Evolutionary conservation across 2,329 filamentous ascomycete genomes (phyloP).

Genomic region (Xylariaceae sp.): DNA sequence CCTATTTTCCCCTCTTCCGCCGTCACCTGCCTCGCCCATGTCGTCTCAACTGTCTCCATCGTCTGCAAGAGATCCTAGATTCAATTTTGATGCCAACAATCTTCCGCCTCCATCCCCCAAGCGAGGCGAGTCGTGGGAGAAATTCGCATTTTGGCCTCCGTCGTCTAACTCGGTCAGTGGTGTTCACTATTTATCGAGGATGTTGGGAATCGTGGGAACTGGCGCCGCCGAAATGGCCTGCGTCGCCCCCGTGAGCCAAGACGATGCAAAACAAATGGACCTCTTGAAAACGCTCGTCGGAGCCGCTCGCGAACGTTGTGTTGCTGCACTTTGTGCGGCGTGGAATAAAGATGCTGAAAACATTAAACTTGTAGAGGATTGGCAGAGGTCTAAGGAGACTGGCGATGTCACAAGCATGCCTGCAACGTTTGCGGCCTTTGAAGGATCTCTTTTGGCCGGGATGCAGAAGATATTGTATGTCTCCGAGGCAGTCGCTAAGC

Average conservation of each 20-base stretch:
- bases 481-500: conserved; percentile 74
- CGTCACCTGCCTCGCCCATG: conserved; percentile 64
- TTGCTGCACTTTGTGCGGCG: conserved; percentile 78
- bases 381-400: conserved; percentile 77
- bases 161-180: conserved; percentile 87
- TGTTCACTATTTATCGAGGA: conserved; percentile 82
- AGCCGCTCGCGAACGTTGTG: conserved; percentile 75
- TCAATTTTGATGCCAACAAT: conserved; percentile 75
- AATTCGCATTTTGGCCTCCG: conserved; percentile 94
- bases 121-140: conserved; percentile 83
- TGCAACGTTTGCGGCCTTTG: conserved; percentile 77
- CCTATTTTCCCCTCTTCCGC: conserved; percentile 75
- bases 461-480: conserved; percentile 97
- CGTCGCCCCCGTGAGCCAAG: conserved; percentile 60
- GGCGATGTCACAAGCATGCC: conserved; percentile 92
- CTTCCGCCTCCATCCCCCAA: conserved; percentile 73
- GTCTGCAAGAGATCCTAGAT: conserved; percentile 64
- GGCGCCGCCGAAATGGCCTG: conserved; percentile 82
- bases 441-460: conserved; percentile 73
- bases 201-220: conserved; percentile 77
- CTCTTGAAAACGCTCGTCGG: conserved; percentile 72
- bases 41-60: conserved; percentile 52
- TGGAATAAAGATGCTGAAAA: conserved; percentile 95
- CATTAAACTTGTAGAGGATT: conserved; percentile 89
- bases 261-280: conserved; percentile 59